Conservation (phyloP, 225 moss, liverwort and hornwort genomes). For the Asterella californica region DNA sequence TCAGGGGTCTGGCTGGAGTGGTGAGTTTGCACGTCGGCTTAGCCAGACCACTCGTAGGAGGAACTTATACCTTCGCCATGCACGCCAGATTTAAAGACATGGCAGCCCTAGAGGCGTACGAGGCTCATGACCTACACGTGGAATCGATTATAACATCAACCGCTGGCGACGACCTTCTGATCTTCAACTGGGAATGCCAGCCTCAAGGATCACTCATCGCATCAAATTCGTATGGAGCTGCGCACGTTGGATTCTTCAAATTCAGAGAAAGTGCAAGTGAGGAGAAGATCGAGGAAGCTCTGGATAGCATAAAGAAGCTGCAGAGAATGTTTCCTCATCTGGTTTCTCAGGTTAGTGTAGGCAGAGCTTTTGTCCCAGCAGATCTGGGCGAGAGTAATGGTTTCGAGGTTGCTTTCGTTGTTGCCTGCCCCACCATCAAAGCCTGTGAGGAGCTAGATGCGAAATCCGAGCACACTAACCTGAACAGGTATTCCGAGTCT, state of each 20-base stretch:
- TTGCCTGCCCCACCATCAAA: constrained; percentile 5
- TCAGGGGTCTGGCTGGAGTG: constrained; percentile 4
- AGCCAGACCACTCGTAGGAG: constrained; percentile 12
- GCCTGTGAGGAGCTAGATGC: constrained; percentile 14
- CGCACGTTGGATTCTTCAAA: constrained; percentile 8
- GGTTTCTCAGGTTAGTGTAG: constrained; percentile 6
- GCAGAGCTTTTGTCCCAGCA: constrained; percentile 12
- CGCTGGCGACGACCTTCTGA: neutral
- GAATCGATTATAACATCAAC: neutral
- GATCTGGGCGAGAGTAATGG: neutral
- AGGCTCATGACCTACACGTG: constrained; percentile 5
- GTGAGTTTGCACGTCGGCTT: constrained; percentile 9
- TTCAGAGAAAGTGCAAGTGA: constrained; percentile 1
- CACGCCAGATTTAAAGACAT: constrained; percentile 14
- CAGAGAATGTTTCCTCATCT: constrained; percentile 4
- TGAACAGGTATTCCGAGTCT: neutral
- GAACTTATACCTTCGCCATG: constrained; percentile 13
- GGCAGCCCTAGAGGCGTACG: constrained; percentile 7
- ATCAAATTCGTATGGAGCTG: neutral
- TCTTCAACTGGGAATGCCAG: constrained; percentile 16
- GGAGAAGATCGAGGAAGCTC: neutral
- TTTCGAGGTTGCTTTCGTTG: constrained; percentile 3
- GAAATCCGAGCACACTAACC: constrained; percentile 1
- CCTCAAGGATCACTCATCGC: constrained; percentile 3
- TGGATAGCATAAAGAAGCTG: neutral